These are phyloP conservation scores for Cucumis melo DNA, from an alignment of 306 rosid species.

Conservation along the genomic window DNA sequence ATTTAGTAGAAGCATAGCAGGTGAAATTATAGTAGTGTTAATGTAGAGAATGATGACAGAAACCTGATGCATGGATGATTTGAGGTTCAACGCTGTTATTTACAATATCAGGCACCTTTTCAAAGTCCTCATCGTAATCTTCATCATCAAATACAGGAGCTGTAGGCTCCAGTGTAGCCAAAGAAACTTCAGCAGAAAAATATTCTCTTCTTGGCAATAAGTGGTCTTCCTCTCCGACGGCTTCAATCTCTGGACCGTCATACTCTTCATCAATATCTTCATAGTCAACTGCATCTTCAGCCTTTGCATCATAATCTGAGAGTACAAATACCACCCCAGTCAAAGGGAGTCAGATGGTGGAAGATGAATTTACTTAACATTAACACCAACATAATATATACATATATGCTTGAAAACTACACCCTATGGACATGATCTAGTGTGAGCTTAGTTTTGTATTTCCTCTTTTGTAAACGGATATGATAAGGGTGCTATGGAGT, in stretches of 20 bases:
- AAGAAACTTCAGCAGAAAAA: conserved; percentile 44
- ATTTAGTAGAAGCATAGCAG: not conserved
- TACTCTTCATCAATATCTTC: conserved; percentile 95
- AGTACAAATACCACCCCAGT: not conserved
- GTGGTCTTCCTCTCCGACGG: conserved; percentile 75
- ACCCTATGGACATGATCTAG: not conserved
- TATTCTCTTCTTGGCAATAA: conserved; percentile 68
- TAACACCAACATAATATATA: not conserved
- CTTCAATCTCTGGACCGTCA: conserved; percentile 87
- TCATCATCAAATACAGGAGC: conserved; percentile 74
- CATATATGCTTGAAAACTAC: not conserved
- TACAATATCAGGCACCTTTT: conserved; percentile 37
- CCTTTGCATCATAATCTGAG: conserved; percentile 75
- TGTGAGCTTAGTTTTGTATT: not conserved
- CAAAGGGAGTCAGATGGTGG: not conserved
- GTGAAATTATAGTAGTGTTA: not conserved
- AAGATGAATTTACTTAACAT: not conserved
- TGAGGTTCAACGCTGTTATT: conserved; percentile 32
- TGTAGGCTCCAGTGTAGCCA: conserved; percentile 39
- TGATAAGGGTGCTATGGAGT: too few relatives aligned
- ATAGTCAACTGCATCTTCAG: conserved; percentile 87
- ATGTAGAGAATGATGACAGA: not conserved
- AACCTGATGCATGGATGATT: conserved; percentile 33
- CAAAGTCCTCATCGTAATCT: conserved; percentile 86
- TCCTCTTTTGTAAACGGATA: not conserved